A percentile compares a stretch with the other conserved stretches of the same genome.
Evolutionary conservation across 2,329 filamentous ascomycete genomes (phyloP).

Genomic region (Dactylellina parvicollis): DNA sequence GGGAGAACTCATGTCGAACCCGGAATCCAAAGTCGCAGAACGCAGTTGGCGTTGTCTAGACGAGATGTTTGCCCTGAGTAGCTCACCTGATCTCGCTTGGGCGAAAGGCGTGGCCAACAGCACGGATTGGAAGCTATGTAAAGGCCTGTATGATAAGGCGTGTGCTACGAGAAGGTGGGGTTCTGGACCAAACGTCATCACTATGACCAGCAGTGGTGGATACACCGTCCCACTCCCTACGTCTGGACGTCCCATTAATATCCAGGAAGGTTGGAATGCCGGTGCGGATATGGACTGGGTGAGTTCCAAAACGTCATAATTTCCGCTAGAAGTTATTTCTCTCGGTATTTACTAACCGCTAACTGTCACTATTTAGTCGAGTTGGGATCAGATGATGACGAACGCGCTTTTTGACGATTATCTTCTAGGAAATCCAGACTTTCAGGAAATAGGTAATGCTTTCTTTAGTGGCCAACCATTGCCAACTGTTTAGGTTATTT

Average conservation of each 20-base stretch:
- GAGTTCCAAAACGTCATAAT: not conserved
- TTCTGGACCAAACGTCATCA: slow-evolving; percentile 13
- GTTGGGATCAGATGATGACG: slow-evolving; percentile 53
- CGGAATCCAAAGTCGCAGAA: slow-evolving; percentile 39
- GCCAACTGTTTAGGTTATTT: slow-evolving; percentile 10
- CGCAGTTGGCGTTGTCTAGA: slow-evolving; percentile 42
- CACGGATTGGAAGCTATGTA: slow-evolving; percentile 47
- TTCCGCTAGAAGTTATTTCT: not conserved
- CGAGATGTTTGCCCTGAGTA: slow-evolving; percentile 49
- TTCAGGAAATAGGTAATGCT: slow-evolving; percentile 49
- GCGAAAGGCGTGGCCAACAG: slow-evolving; percentile 29
- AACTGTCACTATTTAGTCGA: slow-evolving; percentile 15
- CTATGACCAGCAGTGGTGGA: slow-evolving; percentile 50
- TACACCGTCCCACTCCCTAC: slow-evolving; percentile 44
- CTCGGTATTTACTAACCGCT: not conserved
- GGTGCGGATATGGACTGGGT: slow-evolving; percentile 48
- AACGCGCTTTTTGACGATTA: slow-evolving; percentile 51
- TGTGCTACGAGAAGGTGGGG: slow-evolving; percentile 41
- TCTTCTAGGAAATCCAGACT: slow-evolving; percentile 45
- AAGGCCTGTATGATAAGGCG: slow-evolving; percentile 46
- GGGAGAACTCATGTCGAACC: slow-evolving; percentile 40
- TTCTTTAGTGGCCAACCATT: slow-evolving; percentile 38
- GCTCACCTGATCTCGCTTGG: slow-evolving; percentile 38
- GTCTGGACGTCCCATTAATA: slow-evolving; percentile 22
- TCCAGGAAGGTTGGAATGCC: slow-evolving; percentile 18